Percentiles rank a stretch among this genome's conserved stretches.
Conservation (phyloP, 768 basidiomycete genomes). For the Phlebiopsis gigantea region DNA sequence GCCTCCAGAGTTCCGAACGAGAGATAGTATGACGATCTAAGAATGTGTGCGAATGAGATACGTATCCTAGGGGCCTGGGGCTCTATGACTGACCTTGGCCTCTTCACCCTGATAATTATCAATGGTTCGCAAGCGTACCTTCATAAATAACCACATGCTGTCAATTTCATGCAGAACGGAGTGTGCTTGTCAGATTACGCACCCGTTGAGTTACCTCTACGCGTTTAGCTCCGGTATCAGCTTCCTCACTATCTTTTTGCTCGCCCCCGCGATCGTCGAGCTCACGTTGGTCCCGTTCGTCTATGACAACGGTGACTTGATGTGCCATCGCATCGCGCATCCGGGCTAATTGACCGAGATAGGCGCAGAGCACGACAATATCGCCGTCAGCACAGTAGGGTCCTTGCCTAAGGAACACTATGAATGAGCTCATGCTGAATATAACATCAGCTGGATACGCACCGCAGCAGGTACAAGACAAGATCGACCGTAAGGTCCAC, state of each 20-base stretch:
- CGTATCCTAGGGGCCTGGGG: no score
- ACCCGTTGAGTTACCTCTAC: slow-evolving; percentile 51
- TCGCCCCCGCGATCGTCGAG: slow-evolving; percentile 43
- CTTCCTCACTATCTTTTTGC: slow-evolving; percentile 20
- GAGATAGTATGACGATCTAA: slow-evolving; percentile 59
- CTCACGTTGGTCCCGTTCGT: slow-evolving; percentile 60
- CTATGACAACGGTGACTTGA: slow-evolving; percentile 58
- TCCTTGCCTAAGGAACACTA: slow-evolving; percentile 69
- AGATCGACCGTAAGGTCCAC: slow-evolving; percentile 45
- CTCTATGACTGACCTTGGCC: slow-evolving; percentile 41
- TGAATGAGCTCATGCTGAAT: not conserved
- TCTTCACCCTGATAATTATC: slow-evolving; percentile 80
- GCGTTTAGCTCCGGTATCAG: slow-evolving; percentile 57
- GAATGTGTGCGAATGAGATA: no score
- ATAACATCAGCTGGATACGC: not conserved
- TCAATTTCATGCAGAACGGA: not conserved
- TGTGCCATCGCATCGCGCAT: slow-evolving; percentile 36
- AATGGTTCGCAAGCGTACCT: slow-evolving; percentile 69
- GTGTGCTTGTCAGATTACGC: slow-evolving; percentile 3
- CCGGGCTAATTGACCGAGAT: slow-evolving; percentile 45
- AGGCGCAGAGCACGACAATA: slow-evolving; percentile 50
- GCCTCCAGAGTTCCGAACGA: slow-evolving; percentile 66
- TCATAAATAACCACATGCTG: not conserved
- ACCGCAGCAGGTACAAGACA: slow-evolving; percentile 42
- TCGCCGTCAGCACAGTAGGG: slow-evolving; percentile 41